Evolutionary conservation across 352 stramenopile genomes (phyloP).

Genomic region (Globisporangium emineosum): DNA sequence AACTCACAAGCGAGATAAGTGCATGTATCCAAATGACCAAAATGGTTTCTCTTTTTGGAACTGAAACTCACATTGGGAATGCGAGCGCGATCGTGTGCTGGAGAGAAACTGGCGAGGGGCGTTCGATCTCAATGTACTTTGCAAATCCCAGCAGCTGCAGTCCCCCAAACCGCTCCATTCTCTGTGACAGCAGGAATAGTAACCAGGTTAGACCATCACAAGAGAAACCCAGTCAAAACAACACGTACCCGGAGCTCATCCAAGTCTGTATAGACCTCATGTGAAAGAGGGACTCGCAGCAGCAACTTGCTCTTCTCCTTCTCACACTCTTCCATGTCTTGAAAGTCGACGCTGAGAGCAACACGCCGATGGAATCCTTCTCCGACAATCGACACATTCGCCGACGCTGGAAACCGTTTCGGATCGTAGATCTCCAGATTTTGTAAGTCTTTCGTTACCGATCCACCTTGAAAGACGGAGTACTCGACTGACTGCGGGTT

Average conservation of each 20-base stretch:
- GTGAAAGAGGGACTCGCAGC: constrained; percentile 36
- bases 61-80: constrained; percentile 34
- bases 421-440: background rate
- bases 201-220: background rate
- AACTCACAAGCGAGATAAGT: background rate
- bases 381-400: constrained; percentile 24
- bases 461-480: background rate
- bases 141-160: constrained; percentile 38
- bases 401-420: background rate
- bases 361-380: constrained; percentile 50
- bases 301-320: constrained; percentile 20
- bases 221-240: background rate
- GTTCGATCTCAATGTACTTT: constrained; percentile 70
- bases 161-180: constrained; percentile 54
- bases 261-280: constrained; percentile 46
- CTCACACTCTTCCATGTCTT: constrained; percentile 1
- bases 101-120: constrained; percentile 43
- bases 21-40: background rate
- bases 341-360: constrained; percentile 28
- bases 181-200: constrained; percentile 20
- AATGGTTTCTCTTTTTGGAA: background rate
- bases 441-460: background rate
- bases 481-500: background rate
- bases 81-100: constrained; percentile 50
- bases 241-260: constrained; percentile 44